Percentiles rank a stretch among this genome's conserved stretches.
phyloP scores from a whole-genome alignment of 73 alveolate genomes.

The Paramecium sonneborni region DNA sequence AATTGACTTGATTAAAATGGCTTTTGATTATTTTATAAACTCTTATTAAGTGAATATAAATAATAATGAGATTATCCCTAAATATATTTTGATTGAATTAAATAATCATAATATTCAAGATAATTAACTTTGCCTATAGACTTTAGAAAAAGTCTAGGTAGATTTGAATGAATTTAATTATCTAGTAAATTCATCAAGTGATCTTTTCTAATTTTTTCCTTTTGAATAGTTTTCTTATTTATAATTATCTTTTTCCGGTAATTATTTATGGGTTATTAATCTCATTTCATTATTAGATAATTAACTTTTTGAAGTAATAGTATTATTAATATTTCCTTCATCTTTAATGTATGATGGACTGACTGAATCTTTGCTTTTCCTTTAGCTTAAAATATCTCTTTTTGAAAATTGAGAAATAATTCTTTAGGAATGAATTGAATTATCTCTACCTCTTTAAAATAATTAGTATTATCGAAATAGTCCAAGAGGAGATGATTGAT shows the following conservation, averaged over 20 bases:
- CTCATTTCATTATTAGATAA: background rate
- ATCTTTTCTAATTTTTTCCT: background rate
- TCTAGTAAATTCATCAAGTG: background rate
- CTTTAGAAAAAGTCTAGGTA: background rate
- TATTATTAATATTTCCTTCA: too few relatives aligned
- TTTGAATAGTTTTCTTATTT: background rate
- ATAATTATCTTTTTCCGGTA: background rate
- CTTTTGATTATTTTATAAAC: too few relatives aligned
- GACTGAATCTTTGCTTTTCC: background rate
- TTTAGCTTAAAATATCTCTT: background rate
- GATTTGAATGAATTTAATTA: background rate
- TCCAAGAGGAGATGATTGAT: background rate
- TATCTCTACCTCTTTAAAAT: background rate
- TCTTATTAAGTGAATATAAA: too few relatives aligned
- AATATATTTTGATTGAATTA: too few relatives aligned
- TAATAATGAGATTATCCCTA: too few relatives aligned
- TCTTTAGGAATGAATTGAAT: background rate
- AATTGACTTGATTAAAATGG: too few relatives aligned
- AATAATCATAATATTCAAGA: too few relatives aligned
- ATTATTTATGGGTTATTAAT: background rate
- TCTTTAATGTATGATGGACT: background rate
- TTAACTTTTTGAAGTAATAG: background rate
- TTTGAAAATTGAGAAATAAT: background rate
- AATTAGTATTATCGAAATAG: background rate
- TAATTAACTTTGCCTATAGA: background rate